A percentile compares a stretch with the other conserved stretches of the same genome.
These are phyloP conservation scores for Miscanthus lutarioriparius DNA, from an alignment of 176 grass and related monocot genomes.

Conservation along the genomic window DNA sequence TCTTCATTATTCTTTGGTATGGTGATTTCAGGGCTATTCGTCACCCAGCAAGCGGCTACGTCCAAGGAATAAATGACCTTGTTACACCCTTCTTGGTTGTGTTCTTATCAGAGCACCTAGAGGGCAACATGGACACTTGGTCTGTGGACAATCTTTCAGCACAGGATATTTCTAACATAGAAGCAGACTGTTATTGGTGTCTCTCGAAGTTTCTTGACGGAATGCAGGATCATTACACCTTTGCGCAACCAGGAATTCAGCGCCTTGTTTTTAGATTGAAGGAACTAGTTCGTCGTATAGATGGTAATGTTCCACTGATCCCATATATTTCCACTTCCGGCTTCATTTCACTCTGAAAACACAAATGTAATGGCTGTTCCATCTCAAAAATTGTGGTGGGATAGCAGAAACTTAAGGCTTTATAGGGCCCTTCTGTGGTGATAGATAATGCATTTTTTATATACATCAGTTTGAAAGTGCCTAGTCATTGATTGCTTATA, in stretches of 20 bases:
- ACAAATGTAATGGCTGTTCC: not conserved
- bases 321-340: not conserved
- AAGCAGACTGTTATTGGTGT: slow-evolving; percentile 98
- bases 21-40: slow-evolving; percentile 75
- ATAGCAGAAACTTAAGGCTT: not conserved
- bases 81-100: slow-evolving; percentile 89
- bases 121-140: slow-evolving; percentile 88
- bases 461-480: not conserved
- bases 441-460: not conserved
- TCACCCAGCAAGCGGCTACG: slow-evolving; percentile 95
- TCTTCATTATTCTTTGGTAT: slow-evolving; percentile 13
- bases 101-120: slow-evolving; percentile 89
- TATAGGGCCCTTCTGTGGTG: not conserved
- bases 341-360: not conserved
- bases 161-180: slow-evolving; percentile 71
- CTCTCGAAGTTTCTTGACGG: slow-evolving; percentile 95
- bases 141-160: slow-evolving; percentile 70
- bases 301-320: slow-evolving; percentile 58
- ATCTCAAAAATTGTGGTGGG: not conserved
- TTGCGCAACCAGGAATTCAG: slow-evolving; percentile 98
- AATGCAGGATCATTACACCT: slow-evolving; percentile 97
- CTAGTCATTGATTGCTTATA: not conserved
- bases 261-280: slow-evolving; percentile 90
- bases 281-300: slow-evolving; percentile 84
- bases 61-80: slow-evolving; percentile 99